Conservation (phyloP, 2,329 filamentous ascomycete genomes). For the Laburnicola sp. region DNA sequence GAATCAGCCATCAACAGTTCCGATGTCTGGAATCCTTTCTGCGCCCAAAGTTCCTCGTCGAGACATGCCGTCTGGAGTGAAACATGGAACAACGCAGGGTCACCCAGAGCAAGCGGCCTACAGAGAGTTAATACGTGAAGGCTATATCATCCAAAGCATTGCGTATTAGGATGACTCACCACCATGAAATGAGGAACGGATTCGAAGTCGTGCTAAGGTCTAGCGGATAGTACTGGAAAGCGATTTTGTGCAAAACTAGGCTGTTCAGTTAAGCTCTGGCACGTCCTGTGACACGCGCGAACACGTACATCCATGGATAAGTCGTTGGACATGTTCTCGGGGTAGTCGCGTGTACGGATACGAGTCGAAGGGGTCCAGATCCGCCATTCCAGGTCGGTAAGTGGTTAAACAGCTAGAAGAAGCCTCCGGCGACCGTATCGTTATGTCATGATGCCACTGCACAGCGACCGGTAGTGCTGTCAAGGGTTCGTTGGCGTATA, state of each 20-base stretch:
- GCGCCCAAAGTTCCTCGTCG: constrained; percentile 57
- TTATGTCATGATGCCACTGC: constrained; percentile 1
- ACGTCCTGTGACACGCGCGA: constrained; percentile 26
- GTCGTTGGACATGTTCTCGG: constrained; percentile 55
- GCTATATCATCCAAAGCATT: background rate
- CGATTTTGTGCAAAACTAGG: constrained; percentile 58
- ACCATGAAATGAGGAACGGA: constrained; percentile 63
- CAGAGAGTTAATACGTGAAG: background rate
- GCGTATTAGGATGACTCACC: constrained; percentile 33
- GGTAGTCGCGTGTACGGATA: constrained; percentile 59
- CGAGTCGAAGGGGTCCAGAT: constrained; percentile 60
- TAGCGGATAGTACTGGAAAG: constrained; percentile 63
- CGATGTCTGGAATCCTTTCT: constrained; percentile 57
- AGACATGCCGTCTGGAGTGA: constrained; percentile 62
- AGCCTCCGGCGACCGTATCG: constrained; percentile 6
- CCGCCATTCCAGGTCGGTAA: constrained; percentile 32
- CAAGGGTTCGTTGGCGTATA: constrained; percentile 60
- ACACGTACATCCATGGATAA: constrained; percentile 60
- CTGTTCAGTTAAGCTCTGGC: background rate
- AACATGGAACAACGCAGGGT: constrained; percentile 62
- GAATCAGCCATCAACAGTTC: constrained; percentile 62
- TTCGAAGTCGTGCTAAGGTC: constrained; percentile 58
- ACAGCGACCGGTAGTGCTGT: constrained; percentile 24
- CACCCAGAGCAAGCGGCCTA: constrained; percentile 55
- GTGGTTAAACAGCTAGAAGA: constrained; percentile 16